Evolutionary conservation across 1,284 basidiomycete species (phyloP), one percentile per base, ranked within the genome.

Genomic region (Marasmius sp.): DNA sequence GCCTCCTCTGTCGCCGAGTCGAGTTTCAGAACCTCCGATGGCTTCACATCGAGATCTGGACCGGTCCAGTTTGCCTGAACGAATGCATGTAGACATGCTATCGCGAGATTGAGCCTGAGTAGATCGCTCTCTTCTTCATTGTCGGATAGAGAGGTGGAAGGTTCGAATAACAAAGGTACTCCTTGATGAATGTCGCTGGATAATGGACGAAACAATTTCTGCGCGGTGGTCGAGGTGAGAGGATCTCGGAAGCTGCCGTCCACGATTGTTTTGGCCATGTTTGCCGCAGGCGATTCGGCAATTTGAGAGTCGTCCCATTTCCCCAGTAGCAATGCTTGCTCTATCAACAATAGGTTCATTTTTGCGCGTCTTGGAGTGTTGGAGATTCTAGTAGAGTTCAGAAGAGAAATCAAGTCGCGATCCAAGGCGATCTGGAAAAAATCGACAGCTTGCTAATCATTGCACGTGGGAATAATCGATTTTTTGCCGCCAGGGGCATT

Each of bases 21-120:
- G 72, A 61, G 39, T 77, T 69, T 69, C 69, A 89, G 74, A 56
- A 88, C 67, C 43, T 86, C 83, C 60, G 81, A 75, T 62, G 83
- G 81, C 66, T 74, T 75, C 71, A 95, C 72, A 64, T 89, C 79
- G 48, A 97, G 82, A 69, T 94, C 85, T 1, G 97, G 97, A 1
- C 97, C 97, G 0, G 96, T 98, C 95, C 95, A 99, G 76, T 99
- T 99, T 41, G 83, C 83, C 74, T 99, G 97, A 0, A 97, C 81
- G 76, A 97, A 99, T 0, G 93, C 87, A 66, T 97, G 94, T 34
- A 98, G 80, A 60, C 89, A 89, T 4, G 94, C 89, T 2, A 96
- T 82, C 0, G 88, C 94, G 0, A 94, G 68, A 14, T 84, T 74
- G 41, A 98, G 78, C 20, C 82, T 81, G 43, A 84, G 65, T n/a